A percentile compares a stretch with the other conserved stretches of the same genome.
phyloP scores from a whole-genome alignment of 2,329 filamentous ascomycete genomes.

The Biscogniauxia sp. region DNA sequence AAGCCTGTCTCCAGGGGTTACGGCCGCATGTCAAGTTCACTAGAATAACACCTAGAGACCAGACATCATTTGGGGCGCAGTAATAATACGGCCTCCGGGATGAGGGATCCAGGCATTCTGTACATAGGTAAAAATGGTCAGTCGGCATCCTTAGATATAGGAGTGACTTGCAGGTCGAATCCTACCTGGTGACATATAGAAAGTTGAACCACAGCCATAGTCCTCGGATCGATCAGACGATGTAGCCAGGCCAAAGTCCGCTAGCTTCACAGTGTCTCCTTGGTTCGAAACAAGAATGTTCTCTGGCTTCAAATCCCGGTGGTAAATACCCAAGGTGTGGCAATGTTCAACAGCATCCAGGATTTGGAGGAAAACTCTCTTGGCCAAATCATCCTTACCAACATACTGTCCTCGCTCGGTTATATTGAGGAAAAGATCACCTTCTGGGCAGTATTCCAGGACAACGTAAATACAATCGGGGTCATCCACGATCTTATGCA shows the following conservation, averaged over 20 bases:
- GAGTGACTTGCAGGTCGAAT: constrained; percentile 21
- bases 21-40: constrained; percentile 97
- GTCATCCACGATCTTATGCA: constrained; percentile 90
- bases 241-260: constrained; percentile 95
- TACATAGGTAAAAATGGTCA: constrained; percentile 23
- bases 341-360: constrained; percentile 95
- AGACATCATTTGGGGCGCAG: constrained; percentile 93
- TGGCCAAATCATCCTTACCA: constrained; percentile 85
- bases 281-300: constrained; percentile 91
- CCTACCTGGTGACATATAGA: constrained; percentile 99
- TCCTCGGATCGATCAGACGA: constrained; percentile 81
- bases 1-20: constrained; percentile 98
- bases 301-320: constrained; percentile 96
- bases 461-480: constrained; percentile 93
- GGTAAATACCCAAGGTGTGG: constrained; percentile 91
- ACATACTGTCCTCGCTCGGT: constrained; percentile 92
- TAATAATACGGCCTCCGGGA: constrained; percentile 76
- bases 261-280: constrained; percentile 88
- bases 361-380: constrained; percentile 88
- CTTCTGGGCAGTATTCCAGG: constrained; percentile 94
- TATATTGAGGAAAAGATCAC: constrained; percentile 96
- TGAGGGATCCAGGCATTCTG: constrained; percentile 86
- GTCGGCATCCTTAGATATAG: constrained; percentile 17
- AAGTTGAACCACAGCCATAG: constrained; percentile 96
- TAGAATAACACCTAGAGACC: constrained; percentile 96